Evolutionary conservation across 306 rosid genomes (phyloP).

Genomic region (Acacia confusa): DNA sequence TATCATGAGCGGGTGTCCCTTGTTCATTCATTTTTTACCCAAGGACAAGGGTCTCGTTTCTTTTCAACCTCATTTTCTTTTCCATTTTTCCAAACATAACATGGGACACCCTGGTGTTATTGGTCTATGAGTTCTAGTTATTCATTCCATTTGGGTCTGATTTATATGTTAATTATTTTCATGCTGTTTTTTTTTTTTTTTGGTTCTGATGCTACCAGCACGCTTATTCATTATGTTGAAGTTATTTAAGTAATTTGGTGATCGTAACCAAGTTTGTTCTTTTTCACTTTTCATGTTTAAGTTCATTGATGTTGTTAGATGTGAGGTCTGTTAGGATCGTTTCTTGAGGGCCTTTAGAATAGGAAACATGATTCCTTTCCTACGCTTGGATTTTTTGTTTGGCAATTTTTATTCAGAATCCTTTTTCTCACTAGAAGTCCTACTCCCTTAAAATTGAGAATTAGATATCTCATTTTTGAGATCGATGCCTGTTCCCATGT

Average conservation of each 20-base stretch:
- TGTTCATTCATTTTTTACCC: not conserved
- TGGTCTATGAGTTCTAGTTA: conserved; percentile 4
- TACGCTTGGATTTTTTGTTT: not conserved
- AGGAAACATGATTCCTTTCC: not conserved
- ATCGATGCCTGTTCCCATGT: too few relatives aligned
- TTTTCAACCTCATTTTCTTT: not conserved
- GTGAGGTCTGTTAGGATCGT: not conserved
- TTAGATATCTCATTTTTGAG: too few relatives aligned
- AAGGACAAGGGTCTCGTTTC: not conserved
- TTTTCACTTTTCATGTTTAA: too few relatives aligned
- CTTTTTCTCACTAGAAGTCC: not conserved
- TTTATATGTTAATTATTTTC: conserved; percentile 1
- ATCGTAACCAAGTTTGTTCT: not conserved
- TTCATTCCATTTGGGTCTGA: conserved; percentile 2
- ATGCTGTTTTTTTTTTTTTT: not conserved
- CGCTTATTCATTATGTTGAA: not conserved
- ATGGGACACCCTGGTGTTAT: not conserved
- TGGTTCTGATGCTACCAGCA: not conserved
- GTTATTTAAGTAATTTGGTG: not conserved
- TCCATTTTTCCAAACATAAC: not conserved
- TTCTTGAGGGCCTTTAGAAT: not conserved
- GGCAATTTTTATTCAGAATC: not conserved
- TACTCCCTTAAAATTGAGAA: not conserved
- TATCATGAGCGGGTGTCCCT: not conserved
- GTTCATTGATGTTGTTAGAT: not conserved